A percentile compares a stretch with the other conserved stretches of the same genome.
Conservation (phyloP, 2,329 filamentous ascomycete species). For the Leptographium lundbergii region DNA sequence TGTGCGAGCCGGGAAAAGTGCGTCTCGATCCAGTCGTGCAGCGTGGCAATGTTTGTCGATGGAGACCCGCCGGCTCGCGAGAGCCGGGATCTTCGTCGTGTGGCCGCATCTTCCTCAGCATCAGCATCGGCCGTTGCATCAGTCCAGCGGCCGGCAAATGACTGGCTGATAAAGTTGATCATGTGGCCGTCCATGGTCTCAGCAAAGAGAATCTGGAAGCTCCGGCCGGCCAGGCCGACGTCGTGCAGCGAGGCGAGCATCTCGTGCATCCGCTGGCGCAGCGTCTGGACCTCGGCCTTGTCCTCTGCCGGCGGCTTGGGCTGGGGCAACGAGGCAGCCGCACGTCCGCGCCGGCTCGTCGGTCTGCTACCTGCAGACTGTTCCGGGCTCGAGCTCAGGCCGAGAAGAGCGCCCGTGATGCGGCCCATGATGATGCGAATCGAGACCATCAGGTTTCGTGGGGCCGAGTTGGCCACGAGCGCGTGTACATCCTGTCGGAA, state of each 20-base stretch:
- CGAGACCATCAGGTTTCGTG: conserved; percentile 37
- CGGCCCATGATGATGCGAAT: conserved; percentile 41
- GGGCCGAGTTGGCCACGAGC: conserved; percentile 51
- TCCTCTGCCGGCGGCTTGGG: conserved; percentile 15
- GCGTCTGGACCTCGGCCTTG: conserved; percentile 19
- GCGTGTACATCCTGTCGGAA: conserved; percentile 52
- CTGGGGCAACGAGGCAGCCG: conserved; percentile 4
- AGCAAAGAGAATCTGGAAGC: conserved; percentile 58
- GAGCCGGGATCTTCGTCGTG: background rate
- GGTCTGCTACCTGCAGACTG: too few species aligned
- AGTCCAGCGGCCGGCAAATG: conserved; percentile 53
- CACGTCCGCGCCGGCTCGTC: background rate
- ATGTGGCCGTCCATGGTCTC: conserved; percentile 57
- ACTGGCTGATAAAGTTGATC: conserved; percentile 46
- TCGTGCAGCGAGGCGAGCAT: conserved; percentile 47
- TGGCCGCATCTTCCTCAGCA: background rate
- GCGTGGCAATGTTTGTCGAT: conserved; percentile 37
- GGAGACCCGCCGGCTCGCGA: background rate
- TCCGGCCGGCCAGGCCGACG: conserved; percentile 56
- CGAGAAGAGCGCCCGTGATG: conserved; percentile 38
- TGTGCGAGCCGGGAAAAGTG: conserved; percentile 52
- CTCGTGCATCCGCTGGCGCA: conserved; percentile 36
- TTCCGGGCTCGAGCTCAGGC: conserved; percentile 13
- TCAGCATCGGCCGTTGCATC: conserved; percentile 11
- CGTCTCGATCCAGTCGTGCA: conserved; percentile 57